phyloP scores from a whole-genome alignment of 306 rosid genomes.

The Vachellia collinsii region DNA sequence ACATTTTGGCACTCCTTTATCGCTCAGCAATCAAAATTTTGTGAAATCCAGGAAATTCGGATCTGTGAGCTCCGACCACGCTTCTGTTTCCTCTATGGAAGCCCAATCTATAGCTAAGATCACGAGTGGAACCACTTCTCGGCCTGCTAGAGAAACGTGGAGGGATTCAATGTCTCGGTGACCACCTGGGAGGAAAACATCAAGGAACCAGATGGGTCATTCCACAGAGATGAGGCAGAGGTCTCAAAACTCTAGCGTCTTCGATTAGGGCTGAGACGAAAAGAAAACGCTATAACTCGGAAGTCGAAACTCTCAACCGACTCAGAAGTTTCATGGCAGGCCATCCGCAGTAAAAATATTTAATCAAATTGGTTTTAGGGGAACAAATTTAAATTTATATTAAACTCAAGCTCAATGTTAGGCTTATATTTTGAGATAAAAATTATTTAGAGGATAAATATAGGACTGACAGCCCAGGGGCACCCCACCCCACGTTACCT shows the following conservation, averaged over 20 bases:
- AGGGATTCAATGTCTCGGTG: not conserved
- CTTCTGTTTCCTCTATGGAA: not conserved
- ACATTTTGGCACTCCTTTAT: slow-evolving; percentile 45
- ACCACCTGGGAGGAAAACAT: not conserved
- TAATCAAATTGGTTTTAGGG: too few species aligned
- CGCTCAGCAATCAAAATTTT: not conserved
- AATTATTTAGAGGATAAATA: too few species aligned
- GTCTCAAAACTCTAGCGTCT: not conserved
- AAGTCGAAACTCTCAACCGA: too few species aligned
- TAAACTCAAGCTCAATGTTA: too few species aligned
- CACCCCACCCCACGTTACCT: too few species aligned
- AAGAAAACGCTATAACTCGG: not conserved
- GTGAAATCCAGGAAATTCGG: not conserved
- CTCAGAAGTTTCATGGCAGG: too few species aligned
- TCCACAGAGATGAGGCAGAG: not conserved
- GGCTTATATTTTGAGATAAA: too few species aligned
- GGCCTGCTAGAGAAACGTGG: not conserved
- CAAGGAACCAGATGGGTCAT: not conserved
- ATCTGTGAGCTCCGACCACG: not conserved
- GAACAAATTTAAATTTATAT: too few species aligned
- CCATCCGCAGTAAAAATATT: too few species aligned
- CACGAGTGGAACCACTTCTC: not conserved
- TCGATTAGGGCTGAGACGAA: slow-evolving; percentile 21
- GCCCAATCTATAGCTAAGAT: not conserved
- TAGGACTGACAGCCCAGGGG: too few species aligned